These are phyloP conservation scores for Thermothelomyces thermophilus DNA, from an alignment of 2,329 filamentous ascomycete species.

Conservation along the genomic window DNA sequence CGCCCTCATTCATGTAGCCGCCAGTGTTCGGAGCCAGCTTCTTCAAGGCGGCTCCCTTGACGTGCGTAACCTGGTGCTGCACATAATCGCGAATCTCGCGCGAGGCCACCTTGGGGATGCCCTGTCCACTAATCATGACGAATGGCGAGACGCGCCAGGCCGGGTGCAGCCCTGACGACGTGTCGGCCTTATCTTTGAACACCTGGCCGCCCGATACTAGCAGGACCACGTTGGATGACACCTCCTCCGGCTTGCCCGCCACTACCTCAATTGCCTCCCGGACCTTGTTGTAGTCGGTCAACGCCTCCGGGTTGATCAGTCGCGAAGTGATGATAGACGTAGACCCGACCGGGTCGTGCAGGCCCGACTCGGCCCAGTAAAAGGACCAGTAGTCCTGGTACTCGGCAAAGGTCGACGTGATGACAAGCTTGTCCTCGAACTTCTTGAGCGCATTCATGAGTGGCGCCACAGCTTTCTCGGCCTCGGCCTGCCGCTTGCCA, in stretches of 20 bases:
- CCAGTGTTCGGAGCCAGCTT: conserved; percentile 11
- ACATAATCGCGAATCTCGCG: conserved; percentile 1
- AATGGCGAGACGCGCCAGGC: conserved; percentile 13
- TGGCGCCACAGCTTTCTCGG: neutral
- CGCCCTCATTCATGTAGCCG: conserved; percentile 30
- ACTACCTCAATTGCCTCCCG: conserved; percentile 10
- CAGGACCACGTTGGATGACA: conserved; percentile 13
- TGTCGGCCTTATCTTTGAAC: conserved; percentile 11
- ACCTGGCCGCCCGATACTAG: conserved; percentile 14
- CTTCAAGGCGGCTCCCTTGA: conserved; percentile 12
- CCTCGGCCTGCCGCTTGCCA: conserved; percentile 8
- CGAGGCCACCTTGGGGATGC: conserved; percentile 7
- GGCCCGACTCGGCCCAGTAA: conserved; percentile 13
- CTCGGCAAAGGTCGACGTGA: conserved; percentile 8
- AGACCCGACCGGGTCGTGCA: conserved; percentile 11
- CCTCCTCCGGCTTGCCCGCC: conserved; percentile 5
- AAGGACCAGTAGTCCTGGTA: conserved; percentile 16
- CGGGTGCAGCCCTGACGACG: conserved; percentile 9
- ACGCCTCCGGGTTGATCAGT: conserved; percentile 5
- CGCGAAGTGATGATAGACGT: conserved; percentile 12
- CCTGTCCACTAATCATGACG: conserved; percentile 6
- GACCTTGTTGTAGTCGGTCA: conserved; percentile 6
- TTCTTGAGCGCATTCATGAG: neutral
- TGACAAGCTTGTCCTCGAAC: conserved; percentile 8
- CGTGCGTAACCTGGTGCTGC: conserved; percentile 2